These are phyloP conservation scores for Colletotrichum ledebouriae DNA, from an alignment of 2,329 filamentous ascomycete genomes.

Conservation along the genomic window DNA sequence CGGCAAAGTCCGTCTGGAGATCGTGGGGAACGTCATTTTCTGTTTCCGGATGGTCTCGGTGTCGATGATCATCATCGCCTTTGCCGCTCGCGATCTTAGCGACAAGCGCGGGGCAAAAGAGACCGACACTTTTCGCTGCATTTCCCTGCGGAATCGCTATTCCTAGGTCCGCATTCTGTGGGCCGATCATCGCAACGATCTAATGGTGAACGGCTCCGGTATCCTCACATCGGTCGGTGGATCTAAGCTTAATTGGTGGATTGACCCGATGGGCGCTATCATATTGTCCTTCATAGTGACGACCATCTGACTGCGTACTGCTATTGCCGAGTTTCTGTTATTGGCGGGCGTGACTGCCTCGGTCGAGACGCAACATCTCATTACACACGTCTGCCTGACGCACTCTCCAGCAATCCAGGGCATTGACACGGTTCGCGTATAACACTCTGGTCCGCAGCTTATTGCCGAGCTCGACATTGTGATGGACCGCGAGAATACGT, in stretches of 20 bases:
- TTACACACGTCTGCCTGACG: slow-evolving; percentile 97
- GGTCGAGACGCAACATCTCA: slow-evolving; percentile 88
- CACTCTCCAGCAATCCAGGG: slow-evolving; percentile 84
- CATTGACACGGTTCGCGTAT: slow-evolving; percentile 95
- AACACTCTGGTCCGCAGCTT: slow-evolving; percentile 88
- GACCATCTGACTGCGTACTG: slow-evolving; percentile 84
- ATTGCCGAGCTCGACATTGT: slow-evolving; percentile 97
- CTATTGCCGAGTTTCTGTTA: slow-evolving; percentile 89
- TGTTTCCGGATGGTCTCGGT: slow-evolving; percentile 96
- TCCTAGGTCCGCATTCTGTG: slow-evolving; percentile 93
- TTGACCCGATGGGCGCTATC: slow-evolving; percentile 93
- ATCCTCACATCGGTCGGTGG: slow-evolving; percentile 91
- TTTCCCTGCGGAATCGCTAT: slow-evolving; percentile 89
- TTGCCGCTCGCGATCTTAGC: slow-evolving; percentile 80
- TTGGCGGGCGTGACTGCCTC: slow-evolving; percentile 91
- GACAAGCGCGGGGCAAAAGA: slow-evolving; percentile 57
- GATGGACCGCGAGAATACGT: slow-evolving; percentile 81
- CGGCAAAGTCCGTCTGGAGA: slow-evolving; percentile 94
- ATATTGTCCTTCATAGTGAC: slow-evolving; percentile 85
- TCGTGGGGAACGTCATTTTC: slow-evolving; percentile 94
- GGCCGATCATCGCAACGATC: slow-evolving; percentile 96
- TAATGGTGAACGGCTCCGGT: slow-evolving; percentile 94
- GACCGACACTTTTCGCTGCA: slow-evolving; percentile 84
- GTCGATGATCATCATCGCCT: slow-evolving; percentile 91
- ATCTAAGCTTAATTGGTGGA: slow-evolving; percentile 90